Evolutionary conservation across 2,329 filamentous ascomycete genomes (phyloP).

Genomic region (Sclerotinia sclerotiorum): DNA sequence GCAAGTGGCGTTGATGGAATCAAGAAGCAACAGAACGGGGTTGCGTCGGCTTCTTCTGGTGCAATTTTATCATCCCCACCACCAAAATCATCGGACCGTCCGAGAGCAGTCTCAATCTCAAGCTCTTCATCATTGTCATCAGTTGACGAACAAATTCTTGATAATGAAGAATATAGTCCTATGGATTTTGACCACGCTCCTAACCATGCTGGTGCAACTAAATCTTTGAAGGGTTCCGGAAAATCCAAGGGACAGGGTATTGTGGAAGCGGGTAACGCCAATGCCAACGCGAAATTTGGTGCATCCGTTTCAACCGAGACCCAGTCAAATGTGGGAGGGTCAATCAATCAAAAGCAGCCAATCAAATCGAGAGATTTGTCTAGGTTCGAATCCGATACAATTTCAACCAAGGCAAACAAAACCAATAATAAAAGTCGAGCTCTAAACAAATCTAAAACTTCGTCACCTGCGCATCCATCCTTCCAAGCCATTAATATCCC

Average conservation of each 20-base stretch:
- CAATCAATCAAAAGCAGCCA: constrained; percentile 33
- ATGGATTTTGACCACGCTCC: constrained; percentile 24
- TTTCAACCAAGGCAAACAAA: constrained; percentile 30
- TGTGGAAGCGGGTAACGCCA: constrained; percentile 17
- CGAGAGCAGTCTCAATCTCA: constrained; percentile 36
- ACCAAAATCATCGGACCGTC: constrained; percentile 18
- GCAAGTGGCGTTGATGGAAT: background rate
- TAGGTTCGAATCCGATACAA: constrained; percentile 36
- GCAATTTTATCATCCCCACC: constrained; percentile 12
- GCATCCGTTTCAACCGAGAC: constrained; percentile 36
- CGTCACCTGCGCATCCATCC: constrained; percentile 28
- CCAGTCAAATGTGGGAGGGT: constrained; percentile 26
- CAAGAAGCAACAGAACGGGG: constrained; percentile 21
- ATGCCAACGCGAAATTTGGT: constrained; percentile 32
- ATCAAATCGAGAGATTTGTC: constrained; percentile 31
- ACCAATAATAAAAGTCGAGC: constrained; percentile 21
- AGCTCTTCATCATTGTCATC: constrained; percentile 44
- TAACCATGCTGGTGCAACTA: constrained; percentile 21
- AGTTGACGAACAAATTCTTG: constrained; percentile 38
- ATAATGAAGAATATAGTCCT: constrained; percentile 25
- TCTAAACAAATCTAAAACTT: constrained; percentile 22
- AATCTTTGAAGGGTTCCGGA: constrained; percentile 16
- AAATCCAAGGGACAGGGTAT: constrained; percentile 18
- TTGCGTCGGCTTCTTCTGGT: constrained; percentile 7
- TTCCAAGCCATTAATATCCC: constrained; percentile 26